Base-by-base conservation (phyloP, 2,329 filamentous ascomycete genomes). In the Chrysoporthe austroafricana region DNA sequence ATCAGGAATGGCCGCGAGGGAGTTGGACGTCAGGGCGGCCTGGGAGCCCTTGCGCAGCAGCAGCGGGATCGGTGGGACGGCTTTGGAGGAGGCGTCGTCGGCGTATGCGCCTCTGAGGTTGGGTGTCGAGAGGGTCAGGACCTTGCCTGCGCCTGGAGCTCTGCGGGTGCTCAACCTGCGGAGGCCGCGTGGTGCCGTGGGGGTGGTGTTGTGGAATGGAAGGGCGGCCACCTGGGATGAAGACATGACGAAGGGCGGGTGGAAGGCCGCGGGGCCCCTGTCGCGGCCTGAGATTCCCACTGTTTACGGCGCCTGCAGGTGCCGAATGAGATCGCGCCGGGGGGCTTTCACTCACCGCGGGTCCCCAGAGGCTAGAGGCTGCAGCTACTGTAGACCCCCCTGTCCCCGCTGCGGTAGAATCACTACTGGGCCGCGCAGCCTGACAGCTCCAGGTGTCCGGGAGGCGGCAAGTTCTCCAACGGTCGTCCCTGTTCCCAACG, bases 41-140 rank as follows among this genome's bases (percentile, higher is more conserved):
- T 92, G 82, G 62, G 90, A 93, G 69, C 85, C 84, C 81, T 94
- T 94, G 75, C 91, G 89, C 74, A 86, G 84, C 72, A 90, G 82
- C 68, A 83, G 81, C 58, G 76, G 79, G 32, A 39, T 32, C 18
- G 68, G 67, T 13, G 65, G 57, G 42, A 80, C 76, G 52, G 83
- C 80, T 71, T 81, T 82, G 62, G 84, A 83, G 85, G 36, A 54
- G 32, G 63, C 26, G n/a, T 58, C 26, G n/a, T 58, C 77, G 54
- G 79, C 77, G 76, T 85, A 88, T 50, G 84, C 76, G 36, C 80
- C 78, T 74, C 83, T 84, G 69, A 90, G 80, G 73, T 89, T 88
- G 13, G 88, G 87, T 4, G 85, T 87, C 8, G 88, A 89, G 46
- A 82, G 80, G 34, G 86, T 83, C 68, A 80, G 77, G 69, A 83